Evolutionary conservation across 139 green algal species (phyloP), one percentile per base, ranked within the genome.

Genomic region (Chlorella ohadii): DNA sequence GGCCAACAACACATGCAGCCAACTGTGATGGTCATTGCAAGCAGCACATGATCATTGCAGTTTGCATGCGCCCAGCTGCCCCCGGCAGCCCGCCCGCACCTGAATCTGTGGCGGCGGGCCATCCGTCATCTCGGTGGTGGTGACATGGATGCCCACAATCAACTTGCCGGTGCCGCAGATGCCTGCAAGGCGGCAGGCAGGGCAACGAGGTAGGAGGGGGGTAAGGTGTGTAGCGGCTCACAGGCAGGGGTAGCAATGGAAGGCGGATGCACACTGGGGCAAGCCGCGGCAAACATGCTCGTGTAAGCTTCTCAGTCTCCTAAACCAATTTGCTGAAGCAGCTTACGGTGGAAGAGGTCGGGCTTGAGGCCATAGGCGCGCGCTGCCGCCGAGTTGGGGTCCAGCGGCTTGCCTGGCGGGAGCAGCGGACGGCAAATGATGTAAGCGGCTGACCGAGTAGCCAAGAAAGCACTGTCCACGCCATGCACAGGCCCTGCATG

Each of bases 311-410:
- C n/a, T n/a, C n/a, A n/a, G n/a, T n/a, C n/a, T n/a, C n/a, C n/a
- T n/a, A n/a, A n/a, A n/a, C n/a, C n/a, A n/a, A n/a, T n/a, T n/a
- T n/a, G n/a, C n/a, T n/a, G n/a, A 51, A 51, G 44, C 44, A 51
- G 12, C 91, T 85, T 81, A 95, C 92, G 83, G 4, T 81, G 33
- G n/a, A 94, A 89, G 23, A 89, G 67, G 31, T 95, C 90, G 12
- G 87, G 87, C 47, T 91, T 93, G 83, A 98, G 92, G 31, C 94
- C 94, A 87, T 98, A 97, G 6, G 92, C 90, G 13, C 76, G 79
- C 7, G 94, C 94, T 5, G 94, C 87, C 3, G 93, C 79, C 12
- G 88, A 94, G 84, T 90, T 87, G 4, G 94, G 94, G 85, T 98
- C 94, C 61, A 98, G 88, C 39, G 89, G 89, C 79, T 94, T 95